Evolutionary conservation across 441 rosid species (phyloP).

Genomic region (Flueggea neowawraea): DNA sequence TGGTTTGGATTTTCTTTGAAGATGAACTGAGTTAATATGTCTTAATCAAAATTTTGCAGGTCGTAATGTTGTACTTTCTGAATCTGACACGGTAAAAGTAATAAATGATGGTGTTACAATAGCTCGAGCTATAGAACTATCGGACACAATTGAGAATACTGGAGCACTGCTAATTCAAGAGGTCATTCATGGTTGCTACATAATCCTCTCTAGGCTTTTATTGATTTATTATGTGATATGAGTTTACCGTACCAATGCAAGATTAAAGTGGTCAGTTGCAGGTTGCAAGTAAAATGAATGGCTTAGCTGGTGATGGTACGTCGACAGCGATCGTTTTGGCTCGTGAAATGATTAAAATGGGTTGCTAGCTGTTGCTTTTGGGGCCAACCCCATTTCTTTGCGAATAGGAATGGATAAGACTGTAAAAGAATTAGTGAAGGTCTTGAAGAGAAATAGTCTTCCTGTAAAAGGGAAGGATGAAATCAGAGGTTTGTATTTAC

Average conservation of each 20-base stretch:
- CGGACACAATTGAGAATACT: conserved; percentile 74
- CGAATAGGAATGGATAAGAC: conserved; percentile 77
- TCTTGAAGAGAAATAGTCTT: conserved; percentile 54
- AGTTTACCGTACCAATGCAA: conserved; percentile 5
- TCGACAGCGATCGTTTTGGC: conserved; percentile 89
- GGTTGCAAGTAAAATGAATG: conserved; percentile 84
- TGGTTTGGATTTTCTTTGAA: too few relatives aligned
- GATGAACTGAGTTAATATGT: too few relatives aligned
- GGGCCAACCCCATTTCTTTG: conserved; percentile 80
- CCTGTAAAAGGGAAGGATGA: conserved; percentile 63
- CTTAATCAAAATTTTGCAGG: conserved; percentile 46
- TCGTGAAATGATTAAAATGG: conserved; percentile 80
- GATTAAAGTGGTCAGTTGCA: conserved; percentile 28
- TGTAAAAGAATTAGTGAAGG: conserved; percentile 56
- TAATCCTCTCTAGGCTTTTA: conserved; percentile 15
- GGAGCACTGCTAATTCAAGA: conserved; percentile 85
- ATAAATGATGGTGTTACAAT: conserved; percentile 92
- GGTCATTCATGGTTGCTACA: conserved; percentile 70
- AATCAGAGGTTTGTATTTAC: conserved; percentile 49
- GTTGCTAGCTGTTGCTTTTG: conserved; percentile 67
- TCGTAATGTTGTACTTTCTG: conserved; percentile 71
- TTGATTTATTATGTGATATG: conserved; percentile 3
- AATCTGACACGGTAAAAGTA: conserved; percentile 49
- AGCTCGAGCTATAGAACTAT: conserved; percentile 70
- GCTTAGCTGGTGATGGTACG: conserved; percentile 91